A percentile compares a stretch with the other conserved stretches of the same genome.
phyloP scores from a whole-genome alignment of 2,329 filamentous ascomycete species.

The Karstenula rhodostoma region DNA sequence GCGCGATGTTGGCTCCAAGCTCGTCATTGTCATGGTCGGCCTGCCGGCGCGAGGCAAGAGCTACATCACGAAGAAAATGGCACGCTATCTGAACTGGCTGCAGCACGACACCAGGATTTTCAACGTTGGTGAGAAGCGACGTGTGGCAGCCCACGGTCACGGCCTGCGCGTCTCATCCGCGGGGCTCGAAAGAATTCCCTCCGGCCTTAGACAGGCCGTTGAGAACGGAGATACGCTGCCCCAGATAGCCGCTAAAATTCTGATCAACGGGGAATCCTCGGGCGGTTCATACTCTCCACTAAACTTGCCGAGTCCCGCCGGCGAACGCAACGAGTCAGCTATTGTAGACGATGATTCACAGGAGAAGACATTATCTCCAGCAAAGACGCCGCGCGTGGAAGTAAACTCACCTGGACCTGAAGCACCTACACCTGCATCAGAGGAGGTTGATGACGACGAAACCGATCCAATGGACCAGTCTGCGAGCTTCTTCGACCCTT shows the following conservation, averaged over 20 bases:
- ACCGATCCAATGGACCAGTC: conserved; percentile 79
- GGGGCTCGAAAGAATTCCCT: conserved; percentile 38
- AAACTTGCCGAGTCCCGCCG: conserved; percentile 38
- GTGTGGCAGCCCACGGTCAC: conserved; percentile 73
- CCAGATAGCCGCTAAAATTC: conserved; percentile 62
- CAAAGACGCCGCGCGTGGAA: conserved; percentile 35
- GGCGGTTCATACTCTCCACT: conserved; percentile 46
- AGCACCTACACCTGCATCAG: conserved; percentile 27
- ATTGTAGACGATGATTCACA: conserved; percentile 29
- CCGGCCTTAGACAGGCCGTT: conserved; percentile 33
- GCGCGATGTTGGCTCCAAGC: conserved; percentile 92
- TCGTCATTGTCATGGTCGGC: conserved; percentile 98
- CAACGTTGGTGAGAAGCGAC: conserved; percentile 92
- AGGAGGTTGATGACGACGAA: conserved; percentile 40
- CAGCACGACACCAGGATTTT: conserved; percentile 96
- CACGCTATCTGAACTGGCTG: conserved; percentile 94
- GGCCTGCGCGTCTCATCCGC: conserved; percentile 51
- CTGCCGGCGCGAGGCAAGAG: conserved; percentile 95
- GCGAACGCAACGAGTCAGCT: conserved; percentile 32
- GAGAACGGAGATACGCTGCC: conserved; percentile 41
- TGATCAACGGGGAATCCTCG: conserved; percentile 64
- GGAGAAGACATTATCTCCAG: neutral
- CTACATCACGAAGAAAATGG: conserved; percentile 98
- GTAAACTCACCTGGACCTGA: conserved; percentile 46
- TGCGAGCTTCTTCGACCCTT: conserved; percentile 91